Evolutionary conservation across 2,329 filamentous ascomycete species (phyloP), one percentile per base, ranked within the genome.

Genomic region (Zasmidium cellare): DNA sequence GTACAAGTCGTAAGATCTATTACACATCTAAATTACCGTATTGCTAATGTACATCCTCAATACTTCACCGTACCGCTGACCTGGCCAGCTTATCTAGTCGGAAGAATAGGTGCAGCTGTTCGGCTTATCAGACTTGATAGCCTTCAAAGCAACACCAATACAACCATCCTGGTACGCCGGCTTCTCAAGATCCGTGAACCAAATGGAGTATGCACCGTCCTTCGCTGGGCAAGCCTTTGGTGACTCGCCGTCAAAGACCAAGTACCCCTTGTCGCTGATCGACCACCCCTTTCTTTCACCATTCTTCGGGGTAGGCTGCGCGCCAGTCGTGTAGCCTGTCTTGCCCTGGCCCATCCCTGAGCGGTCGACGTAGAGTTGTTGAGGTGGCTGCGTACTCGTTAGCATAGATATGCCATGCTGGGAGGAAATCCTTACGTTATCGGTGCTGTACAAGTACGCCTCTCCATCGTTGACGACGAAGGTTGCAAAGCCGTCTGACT

Each of bases 321-420:
- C 52, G 7, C 55, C 57, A 1, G 55, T 53, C 2, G 57, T 60
- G 60, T 60, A 62, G 9, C 57, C 54, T 3, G 28, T 24, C 22
- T 55, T 24, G 44, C 59, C 55, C 20, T 52, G 38, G 11, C 60
- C 57, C 60, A 60, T 60, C 14, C 60, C 57, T 18, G 38, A 52
- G 50, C 56, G 49, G 14, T 62, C 60, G 19, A 62, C 57, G 51
- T 52, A 62, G 25, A 62, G 44, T 19, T 62, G 58, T 24, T 62
- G 60, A 0, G 53, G 55, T n/a, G 57, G 41, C 11, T 46, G 14
- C 14, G 7, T 31, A 14, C 7, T 7, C 7, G 28, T 31, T 14
- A 31, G 28, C 14, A 31, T 31, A 7, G n/a, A 31, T 31, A 7
- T 31, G 28, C 28, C 28, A 31, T 31, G 7, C 14, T 7, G 14